Evolutionary conservation across 2,329 filamentous ascomycete genomes (phyloP).

Genomic region (Curvularia eragrostidis): DNA sequence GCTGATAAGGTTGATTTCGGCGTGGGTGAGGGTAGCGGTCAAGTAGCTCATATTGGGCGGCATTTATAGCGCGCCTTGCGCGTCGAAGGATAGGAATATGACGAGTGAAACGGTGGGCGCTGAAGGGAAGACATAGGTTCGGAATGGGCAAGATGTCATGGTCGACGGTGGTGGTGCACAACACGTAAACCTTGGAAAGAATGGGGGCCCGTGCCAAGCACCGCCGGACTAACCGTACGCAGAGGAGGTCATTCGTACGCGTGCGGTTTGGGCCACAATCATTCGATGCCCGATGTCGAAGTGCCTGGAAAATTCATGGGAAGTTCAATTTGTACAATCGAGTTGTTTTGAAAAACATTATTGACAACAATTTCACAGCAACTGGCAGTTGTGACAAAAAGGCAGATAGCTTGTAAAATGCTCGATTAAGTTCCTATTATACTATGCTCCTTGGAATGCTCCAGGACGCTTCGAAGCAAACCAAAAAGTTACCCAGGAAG

Average conservation of each 20-base stretch:
- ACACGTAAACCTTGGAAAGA: constrained; percentile 23
- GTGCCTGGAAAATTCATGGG: neutral
- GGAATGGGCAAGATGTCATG: constrained; percentile 23
- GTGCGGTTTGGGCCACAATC: neutral
- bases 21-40: constrained; percentile 28
- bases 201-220: constrained; percentile 19
- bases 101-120: constrained; percentile 9
- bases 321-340: neutral
- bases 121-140: constrained; percentile 30
- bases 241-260: neutral
- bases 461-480: constrained; percentile 4
- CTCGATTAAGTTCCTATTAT: constrained; percentile 21
- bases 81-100: constrained; percentile 21
- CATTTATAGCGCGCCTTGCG: constrained; percentile 28
- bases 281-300: neutral
- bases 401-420: neutral
- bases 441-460: constrained; percentile 16
- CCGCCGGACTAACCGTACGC: constrained; percentile 1
- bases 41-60: constrained; percentile 37
- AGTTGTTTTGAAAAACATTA: neutral
- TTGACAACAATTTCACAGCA: neutral
- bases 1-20: constrained; percentile 36
- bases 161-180: constrained; percentile 20
- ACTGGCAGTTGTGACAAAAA: neutral
- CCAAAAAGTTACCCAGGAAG: constrained; percentile 11